Evolutionary conservation across 495 filamentous ascomycete species (phyloP), one percentile per base, ranked within the genome.

Genomic region (Podospora australis): DNA sequence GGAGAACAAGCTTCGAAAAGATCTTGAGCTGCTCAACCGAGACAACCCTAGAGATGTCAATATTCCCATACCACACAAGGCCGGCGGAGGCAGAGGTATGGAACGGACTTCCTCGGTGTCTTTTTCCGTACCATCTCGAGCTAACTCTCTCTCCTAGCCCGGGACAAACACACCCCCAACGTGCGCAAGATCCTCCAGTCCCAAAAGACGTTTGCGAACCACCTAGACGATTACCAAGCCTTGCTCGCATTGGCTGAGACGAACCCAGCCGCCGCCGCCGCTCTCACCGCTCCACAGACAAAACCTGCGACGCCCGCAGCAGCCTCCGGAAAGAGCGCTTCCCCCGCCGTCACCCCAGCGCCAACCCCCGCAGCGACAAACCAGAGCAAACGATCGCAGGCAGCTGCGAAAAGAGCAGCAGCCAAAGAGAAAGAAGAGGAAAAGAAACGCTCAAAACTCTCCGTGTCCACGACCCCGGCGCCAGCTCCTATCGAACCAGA

Each of bases 141-240:
- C 46, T 48, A 3, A 44, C 53, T n/a, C 7, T 17, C 14, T 23
- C 9, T 13, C n/a, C 17, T 21, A 62, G 59, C 59, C 40, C 53
- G 61, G 23, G 70, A 63, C 46, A 88, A 90, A 64, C 74, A 78
- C 46, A 89, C 89, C 14, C 73, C 84, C 2, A 86, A 83, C 59
- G 87, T 92, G n/a, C 86, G 88, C 54, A 86, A 86, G 59, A 92
- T 96, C 54, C 72, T 96, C n/a, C 80, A 82, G 55, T 90, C 84
- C 2, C 86, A 94, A 64, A 96, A 96, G 71, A 90, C 87, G 0
- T 95, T 95, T 56, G 78, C 81, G 32, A 94, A 96, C 66, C 85
- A 96, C 59, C 78, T 96, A 26, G 86, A 87, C 48, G 90, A 96
- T 65, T 90, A 88, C 69, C 81, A 88, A 55, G 90, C 90, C 6